Evolutionary conservation across 257 asterid genomes (phyloP), one percentile per base, ranked within the genome.

Genomic region (Gentiana macrophylla): DNA sequence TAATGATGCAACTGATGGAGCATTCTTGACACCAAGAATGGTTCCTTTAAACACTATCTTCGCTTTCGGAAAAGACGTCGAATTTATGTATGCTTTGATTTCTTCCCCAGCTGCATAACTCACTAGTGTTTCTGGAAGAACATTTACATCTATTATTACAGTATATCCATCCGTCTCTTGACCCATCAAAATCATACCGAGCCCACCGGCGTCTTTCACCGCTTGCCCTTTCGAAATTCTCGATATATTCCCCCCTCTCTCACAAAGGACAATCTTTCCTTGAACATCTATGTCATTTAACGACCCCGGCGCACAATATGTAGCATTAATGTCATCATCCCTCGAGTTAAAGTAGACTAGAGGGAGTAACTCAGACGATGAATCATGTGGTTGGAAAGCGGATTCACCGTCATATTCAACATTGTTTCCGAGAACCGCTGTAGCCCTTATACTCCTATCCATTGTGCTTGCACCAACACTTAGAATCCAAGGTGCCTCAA

Each of bases 391-490:
- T 6, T 71, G 70, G 54, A 35, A 62, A 12, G 44, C 35, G 32
- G 77, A 56, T 49, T 71, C 65, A 0, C 76, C 76, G 32, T 56
- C 65, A 32, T 46, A 57, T 35, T 8, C 10, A 33, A 52, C 36
- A 32, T 33, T 24, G 35, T 86, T 75, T 43, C 46, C 81, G 1
- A 89, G 81, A 54, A 81, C 46, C 0, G 86, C 59, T 63, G 80
- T 83, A 1, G 95, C 95, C 0, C 81, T 84, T 37, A 89, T 86
- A n/a, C 34, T 77, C 13, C 97, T 53, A 47, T 89, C 97, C 0
- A 89, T 86, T 0, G 97, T 89, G 71, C 97, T 71, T 0, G 97
- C 97, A 1, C 97, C 97, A 5, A 89, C 89, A 1, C 84, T 86
- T 0, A 88, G 84, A 48, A 89, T 79, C 97, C 97, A 89, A 1